Conservation (phyloP, 176 grass and related monocot genomes). For the Aegilops speltoides region DNA sequence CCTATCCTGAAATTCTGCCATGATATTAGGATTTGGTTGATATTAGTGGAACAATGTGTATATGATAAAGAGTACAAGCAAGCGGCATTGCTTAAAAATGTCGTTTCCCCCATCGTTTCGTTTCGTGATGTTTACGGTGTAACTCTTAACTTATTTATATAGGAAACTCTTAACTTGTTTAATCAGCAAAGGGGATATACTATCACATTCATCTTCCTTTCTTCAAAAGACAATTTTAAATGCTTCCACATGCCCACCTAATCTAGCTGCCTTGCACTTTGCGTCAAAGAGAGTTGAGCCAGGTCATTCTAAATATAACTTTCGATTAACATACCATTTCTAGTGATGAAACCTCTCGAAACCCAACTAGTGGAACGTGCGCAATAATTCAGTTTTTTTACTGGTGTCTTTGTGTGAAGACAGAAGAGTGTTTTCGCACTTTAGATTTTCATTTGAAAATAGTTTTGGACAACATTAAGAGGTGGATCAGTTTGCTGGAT, state of each 20-base stretch:
- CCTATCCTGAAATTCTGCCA: constrained; percentile 13
- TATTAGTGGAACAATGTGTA: background rate
- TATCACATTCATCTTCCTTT: constrained; percentile 30
- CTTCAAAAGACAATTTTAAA: constrained; percentile 16
- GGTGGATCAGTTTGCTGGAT: background rate
- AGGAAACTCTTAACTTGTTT: constrained; percentile 21
- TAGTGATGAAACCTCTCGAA: background rate
- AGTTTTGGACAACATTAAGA: background rate
- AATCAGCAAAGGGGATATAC: constrained; percentile 4
- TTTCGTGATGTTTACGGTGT: constrained; percentile 24
- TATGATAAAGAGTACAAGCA: background rate
- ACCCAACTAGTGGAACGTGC: background rate
- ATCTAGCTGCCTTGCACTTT: constrained; percentile 25
- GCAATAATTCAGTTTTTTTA: background rate
- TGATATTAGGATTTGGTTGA: background rate
- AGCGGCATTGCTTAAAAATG: background rate
- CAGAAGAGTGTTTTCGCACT: background rate
- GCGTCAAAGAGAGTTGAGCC: background rate
- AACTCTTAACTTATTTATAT: constrained; percentile 25
- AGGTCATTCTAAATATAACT: constrained; percentile 36
- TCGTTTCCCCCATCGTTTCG: background rate
- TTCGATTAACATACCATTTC: background rate
- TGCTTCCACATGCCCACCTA: constrained; percentile 30
- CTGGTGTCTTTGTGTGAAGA: background rate
- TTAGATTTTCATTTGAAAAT: background rate